Percentiles rank a stretch among this genome's conserved stretches.
phyloP scores from a whole-genome alignment of 805 yeast genomes.

The Lachancea lanzarotensis region DNA sequence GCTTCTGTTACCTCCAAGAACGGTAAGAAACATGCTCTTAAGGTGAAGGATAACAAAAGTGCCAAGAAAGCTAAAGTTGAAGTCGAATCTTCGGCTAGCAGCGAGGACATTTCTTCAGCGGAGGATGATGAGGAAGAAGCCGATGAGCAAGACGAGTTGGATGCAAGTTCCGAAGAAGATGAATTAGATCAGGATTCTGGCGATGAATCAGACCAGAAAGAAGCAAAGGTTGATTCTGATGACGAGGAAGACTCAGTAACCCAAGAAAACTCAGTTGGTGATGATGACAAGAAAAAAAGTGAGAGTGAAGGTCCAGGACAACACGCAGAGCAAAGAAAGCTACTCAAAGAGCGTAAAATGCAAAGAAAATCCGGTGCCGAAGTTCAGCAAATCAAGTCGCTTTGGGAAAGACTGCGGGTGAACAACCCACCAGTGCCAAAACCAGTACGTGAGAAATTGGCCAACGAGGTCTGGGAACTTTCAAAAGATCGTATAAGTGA shows the following conservation, averaged over 20 bases:
- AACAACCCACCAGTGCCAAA: slow-evolving; percentile 77
- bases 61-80: slow-evolving; percentile 30
- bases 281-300: slow-evolving; percentile 20
- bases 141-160: slow-evolving; percentile 3
- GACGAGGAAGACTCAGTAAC: slow-evolving; percentile 24
- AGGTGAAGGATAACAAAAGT: slow-evolving; percentile 10
- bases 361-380: slow-evolving; percentile 81
- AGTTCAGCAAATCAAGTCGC: slow-evolving; percentile 72
- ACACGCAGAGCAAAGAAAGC: slow-evolving; percentile 76
- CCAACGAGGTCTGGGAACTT: slow-evolving; percentile 79
- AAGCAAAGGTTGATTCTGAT: slow-evolving; percentile 19
- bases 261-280: slow-evolving; percentile 26
- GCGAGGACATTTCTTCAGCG: slow-evolving; percentile 9
- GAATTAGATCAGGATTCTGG: slow-evolving; percentile 11
- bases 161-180: slow-evolving; percentile 1
- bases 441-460: slow-evolving; percentile 65
- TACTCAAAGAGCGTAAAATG: slow-evolving; percentile 75
- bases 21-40: slow-evolving; percentile 12
- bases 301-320: slow-evolving; percentile 53
- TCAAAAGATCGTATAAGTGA: slow-evolving; percentile 73
- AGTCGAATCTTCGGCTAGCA: slow-evolving; percentile 31
- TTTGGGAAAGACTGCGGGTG: slow-evolving; percentile 90
- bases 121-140: slow-evolving; percentile 5
- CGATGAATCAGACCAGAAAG: slow-evolving; percentile 23
- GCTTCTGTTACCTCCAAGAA: slow-evolving; percentile 15